Conservation (phyloP, 345 rosid species). For the Eucalyptus pauciflora region DNA sequence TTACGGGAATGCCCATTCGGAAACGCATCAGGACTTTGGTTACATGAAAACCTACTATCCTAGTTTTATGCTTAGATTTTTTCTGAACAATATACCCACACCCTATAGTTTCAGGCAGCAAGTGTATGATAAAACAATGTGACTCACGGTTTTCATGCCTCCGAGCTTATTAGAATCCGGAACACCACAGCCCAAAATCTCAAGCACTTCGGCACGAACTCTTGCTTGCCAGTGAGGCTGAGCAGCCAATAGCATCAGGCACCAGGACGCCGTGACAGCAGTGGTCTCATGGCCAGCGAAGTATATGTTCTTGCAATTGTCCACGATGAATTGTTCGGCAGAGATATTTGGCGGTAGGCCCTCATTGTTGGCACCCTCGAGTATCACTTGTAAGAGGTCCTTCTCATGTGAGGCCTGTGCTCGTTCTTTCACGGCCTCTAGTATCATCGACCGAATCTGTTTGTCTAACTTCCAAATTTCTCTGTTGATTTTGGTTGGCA, state of each 20-base stretch:
- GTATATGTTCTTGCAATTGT: conserved; percentile 41
- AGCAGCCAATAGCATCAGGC: conserved; percentile 16
- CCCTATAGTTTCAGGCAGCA: neutral
- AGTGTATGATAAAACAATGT: neutral
- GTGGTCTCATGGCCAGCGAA: conserved; percentile 43
- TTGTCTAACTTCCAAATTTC: conserved; percentile 28
- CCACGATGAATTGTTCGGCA: conserved; percentile 16
- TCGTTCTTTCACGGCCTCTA: conserved; percentile 10
- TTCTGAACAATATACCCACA: neutral
- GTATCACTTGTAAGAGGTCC: conserved; percentile 27
- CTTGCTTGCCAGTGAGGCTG: conserved; percentile 39
- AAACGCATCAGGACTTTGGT: neutral
- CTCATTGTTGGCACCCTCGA: conserved; percentile 5
- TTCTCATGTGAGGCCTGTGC: neutral
- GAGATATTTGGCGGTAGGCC: neutral
- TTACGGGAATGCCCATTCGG: neutral
- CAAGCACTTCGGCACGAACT: conserved; percentile 21
- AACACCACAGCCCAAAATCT: neutral
- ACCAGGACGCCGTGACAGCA: conserved; percentile 22
- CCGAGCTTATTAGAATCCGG: conserved; percentile 7
- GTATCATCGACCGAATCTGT: conserved; percentile 10
- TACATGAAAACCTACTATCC: neutral
- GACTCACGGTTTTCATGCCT: conserved; percentile 13
- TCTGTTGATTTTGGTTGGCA: conserved; percentile 19
- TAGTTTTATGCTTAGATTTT: neutral